Conservation (phyloP, 2,329 filamentous ascomycete species). For the Fusarium albosuccineum region DNA sequence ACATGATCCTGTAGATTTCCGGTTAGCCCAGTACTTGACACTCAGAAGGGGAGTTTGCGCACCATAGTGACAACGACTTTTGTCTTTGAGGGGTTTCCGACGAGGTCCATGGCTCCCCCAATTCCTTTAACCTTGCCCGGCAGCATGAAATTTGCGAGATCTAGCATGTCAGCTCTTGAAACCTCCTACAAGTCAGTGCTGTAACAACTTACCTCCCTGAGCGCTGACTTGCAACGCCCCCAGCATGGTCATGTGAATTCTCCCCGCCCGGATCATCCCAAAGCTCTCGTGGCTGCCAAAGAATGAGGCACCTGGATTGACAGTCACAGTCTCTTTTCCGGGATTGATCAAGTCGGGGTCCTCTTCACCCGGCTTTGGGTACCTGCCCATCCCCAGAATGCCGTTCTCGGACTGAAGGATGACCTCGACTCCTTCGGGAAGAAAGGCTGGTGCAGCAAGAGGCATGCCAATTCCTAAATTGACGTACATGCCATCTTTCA, state of each 20-base stretch:
- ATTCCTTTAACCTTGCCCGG: conserved; percentile 94
- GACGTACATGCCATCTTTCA: conserved; percentile 93
- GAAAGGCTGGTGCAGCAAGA: conserved; percentile 86
- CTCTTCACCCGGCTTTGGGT: conserved; percentile 78
- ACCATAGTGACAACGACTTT: conserved; percentile 91
- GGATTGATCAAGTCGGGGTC: conserved; percentile 91
- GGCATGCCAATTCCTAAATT: conserved; percentile 94
- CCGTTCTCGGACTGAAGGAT: conserved; percentile 84
- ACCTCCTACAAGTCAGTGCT: no score
- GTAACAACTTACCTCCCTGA: conserved; percentile 54
- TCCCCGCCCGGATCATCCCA: conserved; percentile 87
- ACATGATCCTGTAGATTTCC: conserved; percentile 74
- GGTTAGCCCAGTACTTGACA: no score
- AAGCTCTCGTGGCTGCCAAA: conserved; percentile 91
- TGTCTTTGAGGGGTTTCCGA: conserved; percentile 84
- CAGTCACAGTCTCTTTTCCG: conserved; percentile 89
- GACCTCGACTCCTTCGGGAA: conserved; percentile 80
- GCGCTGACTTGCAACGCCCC: conserved; percentile 89
- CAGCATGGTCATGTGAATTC: conserved; percentile 86
- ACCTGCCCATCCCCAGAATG: conserved; percentile 77
- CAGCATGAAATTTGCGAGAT: conserved; percentile 92
- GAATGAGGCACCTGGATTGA: conserved; percentile 79
- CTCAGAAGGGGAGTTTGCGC: rapidly evolving
- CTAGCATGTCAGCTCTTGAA: conserved; percentile 48
- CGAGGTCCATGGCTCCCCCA: conserved; percentile 92